A percentile compares a stretch with the other conserved stretches of the same genome.
Evolutionary conservation across 1,139 yeast genomes (phyloP).

Genomic region (Blastobotrys petasosporus): DNA sequence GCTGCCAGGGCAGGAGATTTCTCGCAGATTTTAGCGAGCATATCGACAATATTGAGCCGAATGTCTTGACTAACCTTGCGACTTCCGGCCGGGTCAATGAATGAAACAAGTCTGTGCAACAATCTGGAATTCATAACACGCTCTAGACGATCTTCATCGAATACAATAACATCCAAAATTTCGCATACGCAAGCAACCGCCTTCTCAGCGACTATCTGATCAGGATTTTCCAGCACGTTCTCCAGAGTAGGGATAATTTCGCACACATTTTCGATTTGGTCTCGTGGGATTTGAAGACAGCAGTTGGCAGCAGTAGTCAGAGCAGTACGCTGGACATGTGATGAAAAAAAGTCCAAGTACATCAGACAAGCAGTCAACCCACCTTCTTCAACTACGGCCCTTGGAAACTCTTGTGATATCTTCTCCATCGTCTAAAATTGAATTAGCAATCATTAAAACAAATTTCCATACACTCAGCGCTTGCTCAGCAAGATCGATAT

Average conservation of each 20-base stretch:
- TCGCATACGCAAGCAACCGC: slow-evolving; percentile 65
- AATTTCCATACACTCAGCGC: slow-evolving; percentile 58
- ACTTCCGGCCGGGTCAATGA: slow-evolving; percentile 23
- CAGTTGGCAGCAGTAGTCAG: slow-evolving; percentile 72
- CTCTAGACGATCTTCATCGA: slow-evolving; percentile 43
- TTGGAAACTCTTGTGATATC: slow-evolving; percentile 35
- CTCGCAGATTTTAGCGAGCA: slow-evolving; percentile 41
- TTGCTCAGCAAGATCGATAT: slow-evolving; percentile 90
- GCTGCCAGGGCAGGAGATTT: slow-evolving; percentile 31
- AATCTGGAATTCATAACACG: slow-evolving; percentile 36
- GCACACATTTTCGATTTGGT: slow-evolving; percentile 44
- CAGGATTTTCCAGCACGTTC: slow-evolving; percentile 57
- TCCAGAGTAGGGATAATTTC: slow-evolving; percentile 60
- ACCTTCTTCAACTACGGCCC: slow-evolving; percentile 40
- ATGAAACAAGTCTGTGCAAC: slow-evolving; percentile 21
- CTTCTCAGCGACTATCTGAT: slow-evolving; percentile 58
- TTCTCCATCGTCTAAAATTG: slow-evolving; percentile 31
- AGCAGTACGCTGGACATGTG: slow-evolving; percentile 85
- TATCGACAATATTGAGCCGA: slow-evolving; percentile 29
- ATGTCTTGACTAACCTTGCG: slow-evolving; percentile 18
- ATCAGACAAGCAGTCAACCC: slow-evolving; percentile 65
- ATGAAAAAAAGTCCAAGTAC: slow-evolving; percentile 80
- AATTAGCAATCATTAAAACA: background rate
- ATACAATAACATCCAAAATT: slow-evolving; percentile 49
- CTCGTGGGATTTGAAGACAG: slow-evolving; percentile 46